Evolutionary conservation across 768 basidiomycete genomes (phyloP).

Genomic region (Boletus subcaerulescens): DNA sequence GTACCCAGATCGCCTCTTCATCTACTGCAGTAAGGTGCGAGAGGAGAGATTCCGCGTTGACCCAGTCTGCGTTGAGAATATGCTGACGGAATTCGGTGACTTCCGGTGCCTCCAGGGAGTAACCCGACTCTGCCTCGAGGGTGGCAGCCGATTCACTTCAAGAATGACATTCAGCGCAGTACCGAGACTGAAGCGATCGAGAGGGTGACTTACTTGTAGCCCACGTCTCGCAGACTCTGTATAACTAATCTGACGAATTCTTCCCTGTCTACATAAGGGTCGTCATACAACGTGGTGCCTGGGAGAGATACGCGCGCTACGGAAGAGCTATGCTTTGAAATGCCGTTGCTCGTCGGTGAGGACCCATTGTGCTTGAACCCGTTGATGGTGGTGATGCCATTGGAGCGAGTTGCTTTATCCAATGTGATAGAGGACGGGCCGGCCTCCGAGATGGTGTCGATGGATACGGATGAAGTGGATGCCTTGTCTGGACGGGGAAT

Average conservation of each 20-base stretch:
- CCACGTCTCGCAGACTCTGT: slow-evolving; percentile 87
- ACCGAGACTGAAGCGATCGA: slow-evolving; percentile 7
- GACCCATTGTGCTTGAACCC: slow-evolving; percentile 37
- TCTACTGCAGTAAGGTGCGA: slow-evolving; percentile 65
- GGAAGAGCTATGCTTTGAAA: slow-evolving; percentile 43
- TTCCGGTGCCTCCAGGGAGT: slow-evolving; percentile 72
- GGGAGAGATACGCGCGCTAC: slow-evolving; percentile 65
- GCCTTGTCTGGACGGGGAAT: slow-evolving; percentile 49
- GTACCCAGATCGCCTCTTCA: slow-evolving; percentile 66
- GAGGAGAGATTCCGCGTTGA: slow-evolving; percentile 69
- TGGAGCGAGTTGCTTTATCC: slow-evolving; percentile 31
- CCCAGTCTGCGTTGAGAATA: slow-evolving; percentile 79
- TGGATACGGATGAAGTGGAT: slow-evolving; percentile 43
- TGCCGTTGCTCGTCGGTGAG: slow-evolving; percentile 48
- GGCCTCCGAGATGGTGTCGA: slow-evolving; percentile 42
- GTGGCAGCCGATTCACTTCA: slow-evolving; percentile 82
- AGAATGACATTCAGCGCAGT: slow-evolving; percentile 9
- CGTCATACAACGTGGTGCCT: slow-evolving; percentile 74
- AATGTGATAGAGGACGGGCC: slow-evolving; percentile 50
- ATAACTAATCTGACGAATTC: slow-evolving; percentile 88
- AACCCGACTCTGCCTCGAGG: slow-evolving; percentile 91
- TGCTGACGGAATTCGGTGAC: slow-evolving; percentile 79
- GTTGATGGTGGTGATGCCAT: slow-evolving; percentile 43
- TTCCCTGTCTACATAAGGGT: slow-evolving; percentile 78
- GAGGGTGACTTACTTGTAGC: slow-evolving; percentile 54